Conservation (phyloP, 176 grass and related monocot species). For the Phoenix roebelenii region DNA sequence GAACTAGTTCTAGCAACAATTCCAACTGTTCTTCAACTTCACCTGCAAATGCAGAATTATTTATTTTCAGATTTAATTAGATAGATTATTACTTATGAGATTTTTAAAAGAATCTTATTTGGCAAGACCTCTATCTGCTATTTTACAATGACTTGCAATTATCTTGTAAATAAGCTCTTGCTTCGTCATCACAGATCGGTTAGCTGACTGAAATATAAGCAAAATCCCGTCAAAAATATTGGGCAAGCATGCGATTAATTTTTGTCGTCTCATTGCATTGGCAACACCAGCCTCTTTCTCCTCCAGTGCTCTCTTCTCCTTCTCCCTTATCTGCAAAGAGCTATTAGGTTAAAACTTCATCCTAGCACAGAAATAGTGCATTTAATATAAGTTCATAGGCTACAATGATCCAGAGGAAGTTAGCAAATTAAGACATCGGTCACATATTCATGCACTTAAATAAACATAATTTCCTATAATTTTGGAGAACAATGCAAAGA, state of each 20-base stretch:
- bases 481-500: too few species aligned
- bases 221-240: constrained; percentile 50
- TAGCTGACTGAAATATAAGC: constrained; percentile 52
- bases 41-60: constrained; percentile 19
- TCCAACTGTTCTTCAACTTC: constrained; percentile 68
- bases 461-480: too few species aligned
- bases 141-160: constrained; percentile 48
- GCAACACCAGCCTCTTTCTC: constrained; percentile 40
- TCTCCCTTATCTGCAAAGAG: constrained; percentile 51
- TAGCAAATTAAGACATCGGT: too few species aligned
- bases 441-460: too few species aligned
- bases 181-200: constrained; percentile 63
- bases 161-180: constrained; percentile 73
- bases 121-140: constrained; percentile 48
- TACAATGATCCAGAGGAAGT: too few species aligned
- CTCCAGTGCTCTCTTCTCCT: constrained; percentile 42
- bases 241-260: constrained; percentile 52
- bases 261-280: constrained; percentile 50
- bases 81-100: too few species aligned
- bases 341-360: constrained; percentile 5
- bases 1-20: constrained; percentile 57
- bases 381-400: too few species aligned
- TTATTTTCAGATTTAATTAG: too few species aligned
- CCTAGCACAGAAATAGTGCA: not conserved
- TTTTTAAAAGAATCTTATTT: too few species aligned